phyloP scores from a whole-genome alignment of 192 early-diverging fungal species.

The Rhizophagus prolifer region DNA sequence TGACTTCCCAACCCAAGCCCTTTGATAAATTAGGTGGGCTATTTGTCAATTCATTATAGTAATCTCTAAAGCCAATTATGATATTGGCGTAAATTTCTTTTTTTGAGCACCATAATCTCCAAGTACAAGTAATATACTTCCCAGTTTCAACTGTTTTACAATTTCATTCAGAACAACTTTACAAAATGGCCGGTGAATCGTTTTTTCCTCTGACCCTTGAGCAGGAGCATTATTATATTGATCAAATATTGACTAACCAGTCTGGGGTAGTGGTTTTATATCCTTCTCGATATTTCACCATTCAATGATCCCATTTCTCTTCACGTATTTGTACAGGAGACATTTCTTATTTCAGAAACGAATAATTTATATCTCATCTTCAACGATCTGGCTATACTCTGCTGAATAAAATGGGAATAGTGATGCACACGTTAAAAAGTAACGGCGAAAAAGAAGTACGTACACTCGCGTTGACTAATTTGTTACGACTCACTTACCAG shows the following conservation, averaged over 20 bases:
- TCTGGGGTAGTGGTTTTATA: background rate
- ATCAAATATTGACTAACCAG: background rate
- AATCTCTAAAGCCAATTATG: background rate
- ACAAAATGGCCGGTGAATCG: background rate
- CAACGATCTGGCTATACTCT: no score
- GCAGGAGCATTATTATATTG: background rate
- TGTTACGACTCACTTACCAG: no score
- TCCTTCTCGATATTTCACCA: background rate
- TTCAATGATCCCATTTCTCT: background rate
- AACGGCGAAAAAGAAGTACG: no score
- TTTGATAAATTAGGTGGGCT: conserved; percentile 17
- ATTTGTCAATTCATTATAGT: background rate
- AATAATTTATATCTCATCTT: no score
- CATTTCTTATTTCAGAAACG: no score
- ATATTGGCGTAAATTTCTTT: conserved; percentile 4
- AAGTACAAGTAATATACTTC: conserved; percentile 13
- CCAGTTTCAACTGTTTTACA: background rate
- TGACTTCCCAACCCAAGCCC: conserved; percentile 4
- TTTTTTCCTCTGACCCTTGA: background rate
- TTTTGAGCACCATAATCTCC: conserved; percentile 9
- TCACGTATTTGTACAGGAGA: background rate
- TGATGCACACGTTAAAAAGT: no score
- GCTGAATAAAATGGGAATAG: no score
- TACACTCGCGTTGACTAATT: no score
- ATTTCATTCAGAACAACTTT: background rate